Evolutionary conservation across 1,284 basidiomycete species (phyloP).

Genomic region (Puccinia polysora): DNA sequence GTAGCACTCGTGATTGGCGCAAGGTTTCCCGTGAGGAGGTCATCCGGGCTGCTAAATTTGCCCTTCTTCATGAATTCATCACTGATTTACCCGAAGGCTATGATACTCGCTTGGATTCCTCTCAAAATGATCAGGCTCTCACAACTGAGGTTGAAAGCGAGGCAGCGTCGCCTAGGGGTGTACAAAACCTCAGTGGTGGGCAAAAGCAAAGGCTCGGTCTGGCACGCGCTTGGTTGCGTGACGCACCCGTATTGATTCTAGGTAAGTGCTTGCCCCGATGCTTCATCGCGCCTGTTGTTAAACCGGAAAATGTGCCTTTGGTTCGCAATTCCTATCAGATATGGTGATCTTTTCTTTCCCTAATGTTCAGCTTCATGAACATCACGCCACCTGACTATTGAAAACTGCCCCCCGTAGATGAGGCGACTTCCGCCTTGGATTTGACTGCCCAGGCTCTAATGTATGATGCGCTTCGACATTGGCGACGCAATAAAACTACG

Average conservation of each 20-base stretch:
- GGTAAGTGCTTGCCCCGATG: conserved; percentile 60
- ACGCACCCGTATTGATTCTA: conserved; percentile 84
- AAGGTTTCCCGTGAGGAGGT: conserved; percentile 67
- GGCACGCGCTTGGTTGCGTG: conserved; percentile 76
- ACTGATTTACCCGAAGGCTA: conserved; percentile 77
- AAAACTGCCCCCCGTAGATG: conserved; percentile 61
- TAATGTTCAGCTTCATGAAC: not conserved
- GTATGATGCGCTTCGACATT: conserved; percentile 77
- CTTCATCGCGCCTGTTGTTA: no score
- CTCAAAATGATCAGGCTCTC: not conserved
- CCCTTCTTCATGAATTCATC: conserved; percentile 83
- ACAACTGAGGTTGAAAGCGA: conserved; percentile 54
- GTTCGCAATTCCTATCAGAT: not conserved
- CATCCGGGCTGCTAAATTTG: conserved; percentile 72
- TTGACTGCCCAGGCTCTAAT: conserved; percentile 79
- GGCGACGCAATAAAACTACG: conserved; percentile 79
- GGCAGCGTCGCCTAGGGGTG: conserved; percentile 61
- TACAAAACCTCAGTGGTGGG: conserved; percentile 69
- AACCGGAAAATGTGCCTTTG: not conserved
- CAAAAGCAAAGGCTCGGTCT: conserved; percentile 89
- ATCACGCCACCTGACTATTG: no score
- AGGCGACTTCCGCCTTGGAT: conserved; percentile 93
- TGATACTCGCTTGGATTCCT: conserved; percentile 64
- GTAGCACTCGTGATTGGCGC: conserved; percentile 52
- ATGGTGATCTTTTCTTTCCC: not conserved